phyloP scores from a whole-genome alignment of 306 rosid species.

The Hippophae rhamnoides region DNA sequence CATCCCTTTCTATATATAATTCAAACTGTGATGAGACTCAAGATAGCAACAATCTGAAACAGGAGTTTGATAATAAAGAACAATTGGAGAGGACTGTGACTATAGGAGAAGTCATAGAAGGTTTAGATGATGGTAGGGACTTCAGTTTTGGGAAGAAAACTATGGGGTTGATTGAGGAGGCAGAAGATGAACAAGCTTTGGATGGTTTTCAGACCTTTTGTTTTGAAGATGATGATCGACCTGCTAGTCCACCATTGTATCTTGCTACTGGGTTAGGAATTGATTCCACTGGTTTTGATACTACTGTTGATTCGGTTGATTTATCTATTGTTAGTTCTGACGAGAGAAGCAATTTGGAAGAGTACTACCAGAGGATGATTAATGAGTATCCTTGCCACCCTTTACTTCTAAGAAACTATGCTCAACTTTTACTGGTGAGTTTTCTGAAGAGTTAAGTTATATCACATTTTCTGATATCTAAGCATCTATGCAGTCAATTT shows the following conservation, averaged over 20 bases:
- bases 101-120: constrained; percentile 24
- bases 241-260: constrained; percentile 56
- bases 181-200: constrained; percentile 28
- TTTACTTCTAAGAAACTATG: constrained; percentile 53
- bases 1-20: constrained; percentile 52
- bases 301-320: constrained; percentile 17
- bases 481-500: not conserved
- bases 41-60: constrained; percentile 17
- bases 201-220: constrained; percentile 6
- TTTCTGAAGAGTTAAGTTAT: not conserved
- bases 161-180: constrained; percentile 64
- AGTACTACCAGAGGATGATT: constrained; percentile 44
- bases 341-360: constrained; percentile 32
- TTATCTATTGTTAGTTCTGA: constrained; percentile 23
- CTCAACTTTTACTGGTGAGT: constrained; percentile 54
- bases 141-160: constrained; percentile 35
- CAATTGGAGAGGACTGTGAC: constrained; percentile 28
- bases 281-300: constrained; percentile 25
- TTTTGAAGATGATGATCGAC: constrained; percentile 13
- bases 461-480: not conserved
- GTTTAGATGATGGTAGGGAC: constrained; percentile 19
- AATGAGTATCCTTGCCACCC: constrained; percentile 55
- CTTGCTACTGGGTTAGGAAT: constrained; percentile 62
- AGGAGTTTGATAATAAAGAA: constrained; percentile 9
- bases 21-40: constrained; percentile 17